Percentiles rank a stretch among this genome's conserved stretches.
These are phyloP conservation scores for Globisporangium spinosum DNA, from an alignment of 352 stramenopile species.

Conservation along the genomic window DNA sequence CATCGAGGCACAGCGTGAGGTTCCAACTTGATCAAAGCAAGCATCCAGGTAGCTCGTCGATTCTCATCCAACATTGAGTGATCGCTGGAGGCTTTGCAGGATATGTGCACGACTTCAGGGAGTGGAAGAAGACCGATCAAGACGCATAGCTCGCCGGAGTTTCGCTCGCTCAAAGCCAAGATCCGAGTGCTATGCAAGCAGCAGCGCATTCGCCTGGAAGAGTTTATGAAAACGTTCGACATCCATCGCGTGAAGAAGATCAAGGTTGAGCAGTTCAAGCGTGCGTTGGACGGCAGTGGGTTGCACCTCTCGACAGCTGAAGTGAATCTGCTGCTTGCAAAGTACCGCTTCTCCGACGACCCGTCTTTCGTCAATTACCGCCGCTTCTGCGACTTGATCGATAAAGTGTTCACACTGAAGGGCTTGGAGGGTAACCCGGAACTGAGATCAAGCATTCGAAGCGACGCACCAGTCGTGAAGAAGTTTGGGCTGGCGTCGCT, in stretches of 20 bases:
- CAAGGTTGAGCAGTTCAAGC: constrained; percentile 74
- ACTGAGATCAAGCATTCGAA: constrained; percentile 29
- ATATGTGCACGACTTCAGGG: not conserved
- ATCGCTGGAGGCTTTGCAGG: not conserved
- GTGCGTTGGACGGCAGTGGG: constrained; percentile 71
- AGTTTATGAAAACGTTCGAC: constrained; percentile 89
- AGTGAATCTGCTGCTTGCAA: constrained; percentile 50
- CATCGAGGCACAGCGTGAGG: not conserved
- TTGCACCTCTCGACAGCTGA: constrained; percentile 54
- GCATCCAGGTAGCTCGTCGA: not conserved
- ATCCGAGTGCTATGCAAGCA: constrained; percentile 79
- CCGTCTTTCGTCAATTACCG: constrained; percentile 72
- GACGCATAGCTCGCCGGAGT: constrained; percentile 73
- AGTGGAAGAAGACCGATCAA: not conserved
- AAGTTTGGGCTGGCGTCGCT: constrained; percentile 33
- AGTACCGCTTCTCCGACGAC: constrained; percentile 65
- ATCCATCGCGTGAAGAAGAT: constrained; percentile 84
- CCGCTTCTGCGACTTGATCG: constrained; percentile 80
- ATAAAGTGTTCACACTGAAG: constrained; percentile 83
- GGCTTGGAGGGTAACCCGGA: constrained; percentile 63
- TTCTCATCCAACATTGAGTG: not conserved
- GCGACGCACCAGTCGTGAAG: constrained; percentile 27
- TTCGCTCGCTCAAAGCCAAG: constrained; percentile 78
- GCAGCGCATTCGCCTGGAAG: constrained; percentile 73
- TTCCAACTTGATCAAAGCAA: constrained; percentile 6